A percentile compares a stretch with the other conserved stretches of the same genome.
phyloP scores from a whole-genome alignment of 345 rosid species.

The Gossypioides kirkii region DNA sequence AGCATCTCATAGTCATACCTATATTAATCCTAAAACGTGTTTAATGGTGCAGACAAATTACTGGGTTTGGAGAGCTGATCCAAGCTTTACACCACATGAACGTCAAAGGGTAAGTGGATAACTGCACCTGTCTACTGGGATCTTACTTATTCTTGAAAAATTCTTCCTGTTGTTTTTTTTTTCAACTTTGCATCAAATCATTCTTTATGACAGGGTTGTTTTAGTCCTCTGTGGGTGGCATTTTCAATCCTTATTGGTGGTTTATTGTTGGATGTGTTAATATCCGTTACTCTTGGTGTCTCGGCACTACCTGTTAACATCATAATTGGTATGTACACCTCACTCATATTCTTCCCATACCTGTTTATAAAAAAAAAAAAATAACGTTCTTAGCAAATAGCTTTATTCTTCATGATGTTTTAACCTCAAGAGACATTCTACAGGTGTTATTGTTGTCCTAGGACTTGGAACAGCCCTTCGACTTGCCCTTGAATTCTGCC shows the following conservation, averaged over 20 bases:
- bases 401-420: slow-evolving; percentile 12
- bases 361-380: neutral
- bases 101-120: slow-evolving; percentile 51
- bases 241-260: slow-evolving; percentile 84
- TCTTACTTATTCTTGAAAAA: slow-evolving; percentile 10
- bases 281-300: slow-evolving; percentile 78
- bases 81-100: slow-evolving; percentile 52
- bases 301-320: slow-evolving; percentile 86
- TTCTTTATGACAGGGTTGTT: slow-evolving; percentile 51
- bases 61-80: slow-evolving; percentile 83
- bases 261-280: slow-evolving; percentile 74
- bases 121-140: neutral
- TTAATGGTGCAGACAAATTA: slow-evolving; percentile 49
- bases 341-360: neutral
- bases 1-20: slow-evolving; percentile 4
- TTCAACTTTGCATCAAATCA: slow-evolving; percentile 1
- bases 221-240: slow-evolving; percentile 90
- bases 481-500: slow-evolving; percentile 74
- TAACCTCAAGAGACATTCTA: neutral
- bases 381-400: neutral
- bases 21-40: slow-evolving; percentile 7
- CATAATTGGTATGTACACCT: slow-evolving; percentile 53
- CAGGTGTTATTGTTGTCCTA: slow-evolving; percentile 90
- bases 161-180: neutral
- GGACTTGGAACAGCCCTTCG: slow-evolving; percentile 88